Evolutionary conservation across 768 basidiomycete genomes (phyloP).

Genomic region (Leccinum fibrillosum): DNA sequence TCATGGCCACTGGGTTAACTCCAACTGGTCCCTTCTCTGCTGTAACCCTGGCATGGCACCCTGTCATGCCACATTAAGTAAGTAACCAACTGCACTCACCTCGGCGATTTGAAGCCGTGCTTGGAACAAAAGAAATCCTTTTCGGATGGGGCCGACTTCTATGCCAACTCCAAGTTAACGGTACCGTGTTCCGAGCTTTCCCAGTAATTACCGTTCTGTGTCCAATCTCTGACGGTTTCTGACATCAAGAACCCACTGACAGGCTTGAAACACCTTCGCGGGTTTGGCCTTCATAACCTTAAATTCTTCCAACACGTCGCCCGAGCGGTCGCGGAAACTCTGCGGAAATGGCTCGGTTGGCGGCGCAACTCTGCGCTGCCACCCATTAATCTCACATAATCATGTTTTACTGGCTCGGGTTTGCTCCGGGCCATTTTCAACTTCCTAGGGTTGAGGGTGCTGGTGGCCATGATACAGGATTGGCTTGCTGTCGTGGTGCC

Average conservation of each 20-base stretch:
- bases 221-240: neutral
- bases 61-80: neutral
- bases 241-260: neutral
- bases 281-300: neutral
- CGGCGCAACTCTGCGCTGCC: neutral
- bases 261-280: constrained; percentile 4
- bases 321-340: neutral
- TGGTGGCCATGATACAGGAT: neutral
- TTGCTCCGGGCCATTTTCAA: neutral
- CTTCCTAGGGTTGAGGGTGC: neutral
- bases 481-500: neutral
- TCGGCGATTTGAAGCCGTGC: neutral
- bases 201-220: neutral
- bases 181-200: neutral
- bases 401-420: neutral
- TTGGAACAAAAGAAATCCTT: neutral
- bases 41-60: constrained; percentile 2
- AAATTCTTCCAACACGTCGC: neutral
- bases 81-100: neutral
- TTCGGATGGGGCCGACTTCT: neutral
- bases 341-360: neutral
- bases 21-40: neutral
- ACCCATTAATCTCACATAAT: neutral
- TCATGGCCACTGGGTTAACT: neutral
- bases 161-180: neutral